Conservation (phyloP, 2,329 filamentous ascomycete species). For the Alternaria panax region DNA sequence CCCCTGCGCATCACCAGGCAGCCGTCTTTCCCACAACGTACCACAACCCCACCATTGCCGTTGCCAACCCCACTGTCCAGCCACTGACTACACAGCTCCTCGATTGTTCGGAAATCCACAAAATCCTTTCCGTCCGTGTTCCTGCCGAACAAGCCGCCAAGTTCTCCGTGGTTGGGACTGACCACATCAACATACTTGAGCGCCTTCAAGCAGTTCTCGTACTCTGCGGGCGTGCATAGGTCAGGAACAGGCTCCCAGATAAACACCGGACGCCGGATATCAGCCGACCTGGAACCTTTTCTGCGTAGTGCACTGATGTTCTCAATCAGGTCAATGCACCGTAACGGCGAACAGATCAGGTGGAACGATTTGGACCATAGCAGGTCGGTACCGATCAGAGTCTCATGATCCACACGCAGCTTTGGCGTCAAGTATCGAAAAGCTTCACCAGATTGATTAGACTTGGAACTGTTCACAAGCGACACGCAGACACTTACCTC, state of each 20-base stretch:
- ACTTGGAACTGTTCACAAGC: background rate
- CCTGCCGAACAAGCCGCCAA: conserved; percentile 81
- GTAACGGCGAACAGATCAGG: conserved; percentile 79
- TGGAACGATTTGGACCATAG: conserved; percentile 81
- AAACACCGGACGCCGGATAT: conserved; percentile 67
- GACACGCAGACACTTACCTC: conserved; percentile 51
- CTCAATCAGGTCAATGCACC: conserved; percentile 78
- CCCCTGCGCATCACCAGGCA: conserved; percentile 62
- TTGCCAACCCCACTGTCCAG: conserved; percentile 47
- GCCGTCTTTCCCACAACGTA: conserved; percentile 75
- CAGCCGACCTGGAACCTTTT: conserved; percentile 31
- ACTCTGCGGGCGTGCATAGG: conserved; percentile 74
- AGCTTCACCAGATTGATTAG: conserved; percentile 50
- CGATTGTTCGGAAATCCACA: conserved; percentile 51
- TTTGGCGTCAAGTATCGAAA: conserved; percentile 93
- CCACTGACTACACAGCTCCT: conserved; percentile 51
- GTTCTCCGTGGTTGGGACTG: conserved; percentile 85
- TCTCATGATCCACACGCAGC: conserved; percentile 75
- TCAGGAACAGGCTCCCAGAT: conserved; percentile 97
- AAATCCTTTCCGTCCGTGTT: conserved; percentile 41
- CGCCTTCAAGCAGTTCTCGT: conserved; percentile 61
- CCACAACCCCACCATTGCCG: conserved; percentile 65
- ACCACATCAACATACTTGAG: conserved; percentile 65
- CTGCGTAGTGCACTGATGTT: conserved; percentile 68
- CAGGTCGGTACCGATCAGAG: conserved; percentile 68